Base-by-base conservation (phyloP, 2,329 filamentous ascomycete genomes). In the Monosporascus sp. region DNA sequence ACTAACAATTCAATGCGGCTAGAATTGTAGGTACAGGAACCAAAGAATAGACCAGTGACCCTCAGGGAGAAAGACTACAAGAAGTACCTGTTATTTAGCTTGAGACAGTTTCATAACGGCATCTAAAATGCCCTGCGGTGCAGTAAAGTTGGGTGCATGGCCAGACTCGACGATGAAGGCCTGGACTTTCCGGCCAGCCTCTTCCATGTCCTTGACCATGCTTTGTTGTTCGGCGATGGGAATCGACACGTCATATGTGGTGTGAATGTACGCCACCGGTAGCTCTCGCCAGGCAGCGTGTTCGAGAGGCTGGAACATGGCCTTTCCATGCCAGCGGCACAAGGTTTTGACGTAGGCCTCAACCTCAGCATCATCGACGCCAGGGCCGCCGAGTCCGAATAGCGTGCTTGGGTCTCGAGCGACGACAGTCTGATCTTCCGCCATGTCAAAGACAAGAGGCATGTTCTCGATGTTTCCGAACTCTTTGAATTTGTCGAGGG, bases 361-460 rank as follows among this genome's bases (percentile, higher is more conserved):
- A 7, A 19, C 27, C 34, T 51, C 50, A 7, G 17, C 36, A 16
- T 51, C 50, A 14, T 51, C 22, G 24, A 40, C 24, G 17, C 34
- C 40, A 14, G 40, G 40, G 9, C 40, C 40, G 40, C n/a, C 9
- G n/a, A 44, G n/a, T 17, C 37, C 37, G n/a, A 38, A 38, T n/a
- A 43, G 19, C 19, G 8, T 16, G 20, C 34, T 51, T 5, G 52
- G 48, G 19, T 56, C 27, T 11, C 53, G 53, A 7, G 16, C 20
- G 2, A 56, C 48, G 31, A 26, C 34, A n/a, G 37, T 59, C 22
- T 40, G 20, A 34, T 59, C 54, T n/a, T 53, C 40, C 37, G 36
- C 51, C 14, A 52, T 49, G 50, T 56, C 56, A 26, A 55, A 55
- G 19, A 51, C 54, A 9, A 56, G 17, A 19, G 37, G 48, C 4